Evolutionary conservation across 2,329 filamentous ascomycete genomes (phyloP).

Genomic region (Colletotrichum echinochloae): DNA sequence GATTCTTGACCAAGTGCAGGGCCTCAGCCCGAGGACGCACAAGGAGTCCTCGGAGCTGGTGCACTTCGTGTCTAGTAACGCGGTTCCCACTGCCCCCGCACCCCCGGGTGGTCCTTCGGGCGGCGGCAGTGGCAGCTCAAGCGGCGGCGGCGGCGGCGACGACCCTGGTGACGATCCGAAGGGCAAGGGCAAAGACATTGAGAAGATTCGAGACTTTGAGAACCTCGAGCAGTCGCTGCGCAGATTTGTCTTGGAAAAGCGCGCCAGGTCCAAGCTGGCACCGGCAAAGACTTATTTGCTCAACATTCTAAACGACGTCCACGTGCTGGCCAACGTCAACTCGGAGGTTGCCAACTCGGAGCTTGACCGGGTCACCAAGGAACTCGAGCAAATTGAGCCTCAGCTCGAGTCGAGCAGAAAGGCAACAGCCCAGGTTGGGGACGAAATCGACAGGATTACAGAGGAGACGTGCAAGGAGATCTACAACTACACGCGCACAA

Average conservation of each 20-base stretch:
- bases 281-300: slow-evolving; percentile 95
- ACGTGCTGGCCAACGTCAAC: slow-evolving; percentile 87
- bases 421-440: slow-evolving; percentile 81
- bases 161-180: slow-evolving; percentile 70
- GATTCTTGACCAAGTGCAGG: slow-evolving; percentile 89
- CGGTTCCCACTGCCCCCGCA: slow-evolving; percentile 79
- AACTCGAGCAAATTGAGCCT: slow-evolving; percentile 86
- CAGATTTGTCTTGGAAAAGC: slow-evolving; percentile 95
- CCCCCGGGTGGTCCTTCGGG: slow-evolving; percentile 67
- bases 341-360: slow-evolving; percentile 87
- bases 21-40: slow-evolving; percentile 90
- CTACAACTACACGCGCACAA: slow-evolving; percentile 84
- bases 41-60: slow-evolving; percentile 94
- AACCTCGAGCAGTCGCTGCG: slow-evolving; percentile 88
- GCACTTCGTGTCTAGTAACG: slow-evolving; percentile 98
- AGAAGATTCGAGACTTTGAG: slow-evolving; percentile 91
- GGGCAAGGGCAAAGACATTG: slow-evolving; percentile 87
- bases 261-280: slow-evolving; percentile 93
- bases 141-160: slow-evolving; percentile 67
- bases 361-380: slow-evolving; percentile 82
- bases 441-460: slow-evolving; percentile 83
- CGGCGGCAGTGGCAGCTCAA: slow-evolving; percentile 64
- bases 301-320: slow-evolving; percentile 90
- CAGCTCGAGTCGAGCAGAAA: slow-evolving; percentile 86
- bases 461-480: slow-evolving; percentile 88